Conservation (phyloP, 768 basidiomycete species). For the Saitozyma sp. region DNA sequence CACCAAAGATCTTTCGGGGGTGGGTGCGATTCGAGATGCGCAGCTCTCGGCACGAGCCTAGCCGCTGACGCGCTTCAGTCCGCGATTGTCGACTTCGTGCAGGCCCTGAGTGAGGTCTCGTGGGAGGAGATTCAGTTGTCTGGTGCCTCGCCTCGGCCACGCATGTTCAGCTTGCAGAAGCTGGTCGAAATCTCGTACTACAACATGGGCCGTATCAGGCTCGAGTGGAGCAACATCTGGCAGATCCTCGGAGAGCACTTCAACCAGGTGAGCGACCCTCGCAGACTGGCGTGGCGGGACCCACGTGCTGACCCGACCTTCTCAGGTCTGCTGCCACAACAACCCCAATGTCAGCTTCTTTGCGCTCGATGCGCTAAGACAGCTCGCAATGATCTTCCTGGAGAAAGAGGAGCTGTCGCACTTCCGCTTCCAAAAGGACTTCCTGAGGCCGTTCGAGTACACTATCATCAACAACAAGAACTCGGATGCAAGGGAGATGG, state of each 20-base stretch:
- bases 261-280: slow-evolving; percentile 74
- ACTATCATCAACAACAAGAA: slow-evolving; percentile 97
- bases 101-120: slow-evolving; percentile 91
- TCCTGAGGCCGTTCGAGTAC: slow-evolving; percentile 95
- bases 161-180: slow-evolving; percentile 95
- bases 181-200: slow-evolving; percentile 99
- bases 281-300: neutral
- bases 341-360: slow-evolving; percentile 96
- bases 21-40: slow-evolving; percentile 55
- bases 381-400: slow-evolving; percentile 95
- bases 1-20: slow-evolving; percentile 90
- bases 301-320: neutral
- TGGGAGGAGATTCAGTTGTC: slow-evolving; percentile 99
- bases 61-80: slow-evolving; percentile 58
- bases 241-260: slow-evolving; percentile 97
- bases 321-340: slow-evolving; percentile 94
- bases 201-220: slow-evolving; percentile 96
- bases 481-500: slow-evolving; percentile 95
- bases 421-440: slow-evolving; percentile 99
- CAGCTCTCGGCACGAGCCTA: neutral
- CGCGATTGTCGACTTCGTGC: slow-evolving; percentile 96
- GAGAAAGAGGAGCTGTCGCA: slow-evolving; percentile 97
- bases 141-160: slow-evolving; percentile 86
- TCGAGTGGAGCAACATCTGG: slow-evolving; percentile 99
- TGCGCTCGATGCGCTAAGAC: slow-evolving; percentile 91